A percentile compares a stretch with the other conserved stretches of the same genome.
Evolutionary conservation across 192 early-diverging fungal genomes (phyloP).

Genomic region (Linnemannia hyalina): DNA sequence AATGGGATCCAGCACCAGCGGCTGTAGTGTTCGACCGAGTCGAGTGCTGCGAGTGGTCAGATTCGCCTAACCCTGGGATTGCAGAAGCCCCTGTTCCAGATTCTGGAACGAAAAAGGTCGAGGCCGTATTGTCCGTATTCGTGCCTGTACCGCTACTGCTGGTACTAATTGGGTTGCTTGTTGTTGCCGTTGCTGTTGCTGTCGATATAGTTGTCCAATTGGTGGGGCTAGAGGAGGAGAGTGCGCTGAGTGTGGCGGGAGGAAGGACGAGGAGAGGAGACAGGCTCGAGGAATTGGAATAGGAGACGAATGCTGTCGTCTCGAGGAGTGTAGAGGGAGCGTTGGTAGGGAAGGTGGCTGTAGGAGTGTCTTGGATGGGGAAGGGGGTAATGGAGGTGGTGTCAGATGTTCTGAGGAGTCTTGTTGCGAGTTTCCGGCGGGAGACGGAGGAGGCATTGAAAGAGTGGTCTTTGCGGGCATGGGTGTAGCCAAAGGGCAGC

Average conservation of each 20-base stretch:
- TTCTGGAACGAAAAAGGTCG: slow-evolving; percentile 7
- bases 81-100: slow-evolving; percentile 35
- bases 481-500: slow-evolving; percentile 67
- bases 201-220: not conserved
- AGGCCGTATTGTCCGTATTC: not conserved
- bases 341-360: slow-evolving; percentile 2
- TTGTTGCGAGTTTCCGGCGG: slow-evolving; percentile 30
- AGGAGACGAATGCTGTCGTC: not conserved
- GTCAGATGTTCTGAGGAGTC: slow-evolving; percentile 42
- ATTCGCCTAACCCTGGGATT: not conserved
- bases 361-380: slow-evolving; percentile 26
- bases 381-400: slow-evolving; percentile 49
- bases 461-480: slow-evolving; percentile 46
- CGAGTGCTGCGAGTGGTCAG: slow-evolving; percentile 9
- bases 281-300: slow-evolving; percentile 2
- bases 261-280: slow-evolving; percentile 5
- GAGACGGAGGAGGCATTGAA: slow-evolving; percentile 41
- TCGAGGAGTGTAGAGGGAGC: not conserved
- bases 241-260: not conserved
- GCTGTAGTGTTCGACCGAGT: not conserved
- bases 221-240: not conserved
- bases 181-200: not conserved
- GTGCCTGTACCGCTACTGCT: not conserved
- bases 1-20: not conserved
- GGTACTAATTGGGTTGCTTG: not conserved